Conservation (phyloP, 352 stramenopile genomes). For the Pelagophyceae sp. region DNA sequence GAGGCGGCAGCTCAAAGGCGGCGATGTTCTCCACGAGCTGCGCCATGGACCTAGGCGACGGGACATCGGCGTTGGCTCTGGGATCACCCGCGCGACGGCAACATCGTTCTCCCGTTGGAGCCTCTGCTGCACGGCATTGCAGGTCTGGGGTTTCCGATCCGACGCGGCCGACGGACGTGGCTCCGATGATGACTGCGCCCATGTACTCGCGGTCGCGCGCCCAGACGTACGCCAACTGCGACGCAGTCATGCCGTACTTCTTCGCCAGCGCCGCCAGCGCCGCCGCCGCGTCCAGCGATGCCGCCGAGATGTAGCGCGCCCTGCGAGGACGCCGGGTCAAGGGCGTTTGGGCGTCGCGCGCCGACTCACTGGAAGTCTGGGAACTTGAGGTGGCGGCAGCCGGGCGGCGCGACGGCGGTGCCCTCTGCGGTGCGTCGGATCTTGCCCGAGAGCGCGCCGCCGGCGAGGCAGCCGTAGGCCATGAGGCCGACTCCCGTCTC, state of each 20-base stretch:
- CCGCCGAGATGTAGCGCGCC: constrained; percentile 22
- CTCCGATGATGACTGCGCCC: background rate
- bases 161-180: too few relatives aligned
- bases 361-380: constrained; percentile 4
- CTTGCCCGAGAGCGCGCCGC: background rate
- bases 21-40: background rate
- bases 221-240: background rate
- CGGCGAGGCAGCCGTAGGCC: constrained; percentile 16
- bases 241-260: background rate
- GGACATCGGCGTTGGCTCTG: too few relatives aligned
- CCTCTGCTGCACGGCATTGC: too few relatives aligned
- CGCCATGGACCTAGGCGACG: too few relatives aligned
- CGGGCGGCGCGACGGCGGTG: background rate
- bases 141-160: too few relatives aligned
- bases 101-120: too few relatives aligned
- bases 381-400: constrained; percentile 15
- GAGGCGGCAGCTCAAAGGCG: background rate
- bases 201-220: background rate
- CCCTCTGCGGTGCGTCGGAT: background rate
- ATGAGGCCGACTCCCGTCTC: background rate
- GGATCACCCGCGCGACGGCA: too few relatives aligned
- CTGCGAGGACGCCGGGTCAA: constrained; percentile 29
- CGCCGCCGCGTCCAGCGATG: background rate
- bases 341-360: constrained; percentile 17
- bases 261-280: background rate